phyloP scores from a whole-genome alignment of 768 basidiomycete species.

The Gymnopilus dilepis region DNA sequence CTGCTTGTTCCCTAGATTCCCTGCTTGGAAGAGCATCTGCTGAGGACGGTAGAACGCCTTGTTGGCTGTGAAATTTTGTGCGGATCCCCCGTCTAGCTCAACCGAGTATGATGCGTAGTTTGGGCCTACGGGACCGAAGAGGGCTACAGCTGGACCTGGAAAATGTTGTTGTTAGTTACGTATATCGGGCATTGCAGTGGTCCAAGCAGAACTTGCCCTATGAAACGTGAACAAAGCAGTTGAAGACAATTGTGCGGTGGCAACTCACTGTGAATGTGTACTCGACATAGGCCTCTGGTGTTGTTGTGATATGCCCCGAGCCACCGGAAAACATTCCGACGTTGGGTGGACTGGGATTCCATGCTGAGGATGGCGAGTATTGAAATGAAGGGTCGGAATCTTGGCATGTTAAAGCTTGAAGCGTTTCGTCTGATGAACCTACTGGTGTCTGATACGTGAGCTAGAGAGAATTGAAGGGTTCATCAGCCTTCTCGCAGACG shows the following conservation, averaged over 20 bases:
- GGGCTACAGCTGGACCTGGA: slow-evolving; percentile 35
- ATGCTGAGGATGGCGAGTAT: slow-evolving; percentile 37
- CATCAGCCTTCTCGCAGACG: neutral
- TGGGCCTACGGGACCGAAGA: slow-evolving; percentile 44
- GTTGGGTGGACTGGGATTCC: slow-evolving; percentile 37
- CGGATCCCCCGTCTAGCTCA: slow-evolving; percentile 29
- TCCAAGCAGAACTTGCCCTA: slow-evolving; percentile 6
- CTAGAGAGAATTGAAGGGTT: slow-evolving; percentile 25
- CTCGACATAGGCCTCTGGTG: slow-evolving; percentile 25
- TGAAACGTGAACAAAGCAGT: neutral
- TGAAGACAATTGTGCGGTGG: neutral
- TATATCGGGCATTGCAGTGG: neutral
- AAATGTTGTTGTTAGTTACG: neutral
- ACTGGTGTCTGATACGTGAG: slow-evolving; percentile 39
- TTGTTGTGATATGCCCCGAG: slow-evolving; percentile 42
- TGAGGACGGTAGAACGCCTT: slow-evolving; percentile 29
- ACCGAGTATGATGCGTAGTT: slow-evolving; percentile 34
- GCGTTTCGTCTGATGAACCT: slow-evolving; percentile 28
- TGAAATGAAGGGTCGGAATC: slow-evolving; percentile 43
- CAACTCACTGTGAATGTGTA: slow-evolving; percentile 32
- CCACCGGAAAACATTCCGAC: slow-evolving; percentile 50
- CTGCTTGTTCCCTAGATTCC: slow-evolving; percentile 30
- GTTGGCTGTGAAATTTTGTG: slow-evolving; percentile 27
- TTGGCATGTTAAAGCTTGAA: slow-evolving; percentile 34
- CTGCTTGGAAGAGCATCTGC: slow-evolving; percentile 33